A percentile compares a stretch with the other conserved stretches of the same genome.
Conservation (phyloP, 192 early-diverging fungal species). For the Funneliformis geosporum region DNA sequence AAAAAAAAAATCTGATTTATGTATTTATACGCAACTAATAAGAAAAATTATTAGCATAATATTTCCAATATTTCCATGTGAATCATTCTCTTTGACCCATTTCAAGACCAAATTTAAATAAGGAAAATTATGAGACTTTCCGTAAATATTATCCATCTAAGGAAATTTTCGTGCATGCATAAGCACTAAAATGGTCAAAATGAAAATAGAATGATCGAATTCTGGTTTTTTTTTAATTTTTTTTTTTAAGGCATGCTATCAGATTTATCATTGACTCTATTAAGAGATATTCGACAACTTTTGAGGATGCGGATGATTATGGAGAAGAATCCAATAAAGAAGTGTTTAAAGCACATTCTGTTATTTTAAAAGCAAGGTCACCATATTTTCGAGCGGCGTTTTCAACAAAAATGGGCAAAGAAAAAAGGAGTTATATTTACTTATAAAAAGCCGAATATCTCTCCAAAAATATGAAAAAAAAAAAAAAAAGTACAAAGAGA, state of each 20-base stretch:
- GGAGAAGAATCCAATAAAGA: slow-evolving; percentile 18
- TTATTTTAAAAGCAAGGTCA: slow-evolving; percentile 23
- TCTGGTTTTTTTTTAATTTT: not conserved
- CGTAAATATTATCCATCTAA: no score
- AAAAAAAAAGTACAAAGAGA: not conserved
- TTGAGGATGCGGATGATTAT: slow-evolving; percentile 20
- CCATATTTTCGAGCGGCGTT: not conserved
- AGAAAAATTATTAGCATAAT: no score
- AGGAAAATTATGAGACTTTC: no score
- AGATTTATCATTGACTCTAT: not conserved
- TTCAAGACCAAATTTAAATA: no score
- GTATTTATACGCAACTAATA: no score
- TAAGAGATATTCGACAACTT: slow-evolving; percentile 4
- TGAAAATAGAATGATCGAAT: no score
- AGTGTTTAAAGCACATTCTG: slow-evolving; percentile 1
- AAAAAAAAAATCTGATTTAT: no score
- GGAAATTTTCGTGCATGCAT: no score
- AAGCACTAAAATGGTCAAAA: no score
- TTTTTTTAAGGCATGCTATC: not conserved
- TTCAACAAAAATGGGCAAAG: not conserved
- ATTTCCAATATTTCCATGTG: no score
- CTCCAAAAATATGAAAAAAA: slow-evolving; percentile 9
- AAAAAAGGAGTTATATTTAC: not conserved
- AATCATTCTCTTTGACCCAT: no score
- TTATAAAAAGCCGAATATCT: slow-evolving; percentile 14